These are phyloP conservation scores for Chlorella sorokiniana DNA, from an alignment of 139 green algal genomes.

Conservation along the genomic window DNA sequence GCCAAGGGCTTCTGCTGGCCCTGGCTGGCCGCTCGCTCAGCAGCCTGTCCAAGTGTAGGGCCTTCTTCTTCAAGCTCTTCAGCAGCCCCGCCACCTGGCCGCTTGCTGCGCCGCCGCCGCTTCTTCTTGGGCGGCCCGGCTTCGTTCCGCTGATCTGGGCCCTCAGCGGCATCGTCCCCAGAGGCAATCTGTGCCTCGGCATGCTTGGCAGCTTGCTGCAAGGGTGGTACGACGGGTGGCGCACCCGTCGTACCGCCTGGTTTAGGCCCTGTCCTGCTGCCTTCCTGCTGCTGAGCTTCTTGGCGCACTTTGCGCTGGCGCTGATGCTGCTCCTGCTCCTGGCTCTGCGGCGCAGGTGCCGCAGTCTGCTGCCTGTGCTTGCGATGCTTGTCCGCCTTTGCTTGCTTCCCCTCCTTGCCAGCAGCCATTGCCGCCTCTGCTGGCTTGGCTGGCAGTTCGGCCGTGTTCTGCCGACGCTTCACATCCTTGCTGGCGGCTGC, in stretches of 20 bases:
- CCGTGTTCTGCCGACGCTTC: background rate
- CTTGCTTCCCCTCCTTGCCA: background rate
- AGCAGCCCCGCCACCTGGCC: background rate
- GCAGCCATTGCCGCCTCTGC: background rate
- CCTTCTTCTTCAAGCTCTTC: background rate
- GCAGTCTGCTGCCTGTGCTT: conserved; percentile 4
- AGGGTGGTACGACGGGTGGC: no score
- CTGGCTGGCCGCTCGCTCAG: background rate
- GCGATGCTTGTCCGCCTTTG: background rate
- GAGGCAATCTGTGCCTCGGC: no score
- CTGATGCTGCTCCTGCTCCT: background rate
- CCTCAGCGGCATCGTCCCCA: background rate
- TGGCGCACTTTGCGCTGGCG: background rate
- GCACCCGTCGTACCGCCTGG: no score
- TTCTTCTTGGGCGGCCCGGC: background rate
- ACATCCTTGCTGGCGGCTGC: background rate
- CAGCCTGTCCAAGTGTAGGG: background rate
- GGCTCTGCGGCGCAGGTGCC: background rate
- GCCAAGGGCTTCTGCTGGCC: no score
- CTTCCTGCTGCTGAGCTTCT: background rate
- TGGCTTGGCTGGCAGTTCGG: background rate
- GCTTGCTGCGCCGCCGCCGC: conserved; percentile 14
- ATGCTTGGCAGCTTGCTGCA: no score
- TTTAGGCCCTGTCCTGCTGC: no score
- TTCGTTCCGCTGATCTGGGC: background rate